Percentiles rank a stretch among this genome's conserved stretches.
phyloP scores from a whole-genome alignment of 371 early-diverging fungal genomes.

The Actinomortierella ambigua region DNA sequence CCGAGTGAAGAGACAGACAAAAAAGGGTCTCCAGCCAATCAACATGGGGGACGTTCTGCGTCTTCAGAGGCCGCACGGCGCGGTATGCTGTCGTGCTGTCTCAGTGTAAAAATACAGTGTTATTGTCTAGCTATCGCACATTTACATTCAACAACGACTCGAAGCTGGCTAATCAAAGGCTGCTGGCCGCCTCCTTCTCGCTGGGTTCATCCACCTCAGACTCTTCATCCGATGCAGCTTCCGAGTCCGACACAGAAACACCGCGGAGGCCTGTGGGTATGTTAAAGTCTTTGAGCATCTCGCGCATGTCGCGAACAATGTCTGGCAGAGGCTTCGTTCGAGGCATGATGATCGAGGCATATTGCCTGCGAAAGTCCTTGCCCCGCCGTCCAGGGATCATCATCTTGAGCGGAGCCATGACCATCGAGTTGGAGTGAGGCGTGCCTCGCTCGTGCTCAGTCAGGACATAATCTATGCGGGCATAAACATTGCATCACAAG shows the following conservation, averaged over 20 bases:
- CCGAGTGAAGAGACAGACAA: too few species aligned
- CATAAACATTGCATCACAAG: not conserved
- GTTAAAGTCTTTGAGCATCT: slow-evolving; percentile 34
- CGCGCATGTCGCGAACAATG: slow-evolving; percentile 25
- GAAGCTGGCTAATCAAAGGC: not conserved
- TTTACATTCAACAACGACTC: too few species aligned
- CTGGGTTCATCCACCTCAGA: slow-evolving; percentile 9
- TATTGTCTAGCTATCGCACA: too few species aligned
- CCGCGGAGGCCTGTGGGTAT: not conserved
- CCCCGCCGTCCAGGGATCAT: slow-evolving; percentile 33
- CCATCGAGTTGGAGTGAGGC: slow-evolving; percentile 31
- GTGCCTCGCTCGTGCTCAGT: slow-evolving; percentile 40
- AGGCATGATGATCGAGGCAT: slow-evolving; percentile 25
- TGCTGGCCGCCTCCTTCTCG: not conserved
- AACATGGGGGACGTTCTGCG: too few species aligned
- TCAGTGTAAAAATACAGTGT: too few species aligned
- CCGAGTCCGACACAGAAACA: slow-evolving; percentile 4
- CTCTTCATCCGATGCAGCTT: slow-evolving; percentile 6
- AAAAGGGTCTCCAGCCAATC: too few species aligned
- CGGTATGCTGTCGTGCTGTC: too few species aligned
- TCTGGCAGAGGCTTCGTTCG: slow-evolving; percentile 41
- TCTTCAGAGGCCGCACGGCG: too few species aligned
- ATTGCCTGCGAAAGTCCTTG: slow-evolving; percentile 25
- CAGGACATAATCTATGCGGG: slow-evolving; percentile 16
- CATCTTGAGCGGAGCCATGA: slow-evolving; percentile 42